phyloP scores from a whole-genome alignment of 345 rosid genomes.

The Adansonia digitata region DNA sequence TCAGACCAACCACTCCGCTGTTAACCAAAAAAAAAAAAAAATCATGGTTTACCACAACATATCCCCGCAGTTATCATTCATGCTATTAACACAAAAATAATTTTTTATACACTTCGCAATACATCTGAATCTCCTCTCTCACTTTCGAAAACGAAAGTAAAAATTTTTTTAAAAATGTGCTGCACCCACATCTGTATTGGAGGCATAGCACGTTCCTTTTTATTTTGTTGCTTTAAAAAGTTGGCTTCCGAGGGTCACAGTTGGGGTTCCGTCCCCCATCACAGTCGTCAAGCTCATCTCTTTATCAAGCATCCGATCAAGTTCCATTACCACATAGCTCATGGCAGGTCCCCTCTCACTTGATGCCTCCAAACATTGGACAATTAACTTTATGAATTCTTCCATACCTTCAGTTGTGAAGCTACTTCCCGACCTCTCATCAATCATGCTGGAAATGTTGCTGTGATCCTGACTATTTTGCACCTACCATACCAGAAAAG shows the following conservation, averaged over 20 bases:
- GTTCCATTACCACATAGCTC: slow-evolving; percentile 69
- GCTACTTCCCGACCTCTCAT: slow-evolving; percentile 56
- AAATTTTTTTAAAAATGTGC: no score
- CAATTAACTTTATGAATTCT: slow-evolving; percentile 50
- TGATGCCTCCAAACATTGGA: slow-evolving; percentile 55
- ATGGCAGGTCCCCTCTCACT: slow-evolving; percentile 79
- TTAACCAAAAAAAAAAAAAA: no score
- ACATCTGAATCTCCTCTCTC: no score
- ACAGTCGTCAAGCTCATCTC: slow-evolving; percentile 78
- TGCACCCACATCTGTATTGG: no score
- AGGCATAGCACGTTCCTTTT: slow-evolving; percentile 15
- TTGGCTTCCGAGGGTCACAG: slow-evolving; percentile 72
- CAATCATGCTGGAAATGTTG: slow-evolving; percentile 45
- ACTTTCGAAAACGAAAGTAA: no score
- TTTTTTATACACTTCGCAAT: no score
- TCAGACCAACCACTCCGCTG: no score
- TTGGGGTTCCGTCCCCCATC: slow-evolving; percentile 81
- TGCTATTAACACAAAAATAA: no score
- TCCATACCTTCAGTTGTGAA: slow-evolving; percentile 88
- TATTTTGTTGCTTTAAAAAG: slow-evolving; percentile 53
- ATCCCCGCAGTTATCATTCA: no score
- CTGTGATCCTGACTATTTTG: slow-evolving; percentile 49
- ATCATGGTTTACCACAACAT: no score
- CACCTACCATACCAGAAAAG: slow-evolving; percentile 38
- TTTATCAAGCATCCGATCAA: slow-evolving; percentile 68